Evolutionary conservation across 2,329 filamentous ascomycete genomes (phyloP).

Genomic region (Ophiostoma fasciatum): DNA sequence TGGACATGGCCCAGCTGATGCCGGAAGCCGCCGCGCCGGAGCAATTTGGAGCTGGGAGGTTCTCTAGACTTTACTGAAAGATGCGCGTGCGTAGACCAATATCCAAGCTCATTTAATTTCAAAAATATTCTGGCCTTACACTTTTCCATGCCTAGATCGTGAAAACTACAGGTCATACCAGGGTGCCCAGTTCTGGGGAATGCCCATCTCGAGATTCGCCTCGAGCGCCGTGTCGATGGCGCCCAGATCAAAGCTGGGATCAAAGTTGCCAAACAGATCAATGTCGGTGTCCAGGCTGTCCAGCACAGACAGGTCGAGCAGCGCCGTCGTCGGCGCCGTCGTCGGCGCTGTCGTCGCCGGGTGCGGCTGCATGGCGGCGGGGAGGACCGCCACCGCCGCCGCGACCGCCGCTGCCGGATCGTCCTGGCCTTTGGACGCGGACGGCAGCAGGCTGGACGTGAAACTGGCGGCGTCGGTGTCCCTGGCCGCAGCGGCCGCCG

Average conservation of each 20-base stretch:
- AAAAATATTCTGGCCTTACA: too few relatives aligned
- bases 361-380: not conserved
- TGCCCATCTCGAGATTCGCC: conserved; percentile 37
- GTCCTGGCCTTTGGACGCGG: too few relatives aligned
- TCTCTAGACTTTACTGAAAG: too few relatives aligned
- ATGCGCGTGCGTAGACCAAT: too few relatives aligned
- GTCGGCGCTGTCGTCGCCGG: not conserved
- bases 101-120: too few relatives aligned
- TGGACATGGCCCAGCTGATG: conserved; percentile 1
- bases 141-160: too few relatives aligned
- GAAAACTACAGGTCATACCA: too few relatives aligned
- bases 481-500: not conserved
- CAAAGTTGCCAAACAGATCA: conserved; percentile 41
- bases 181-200: conserved; percentile 37
- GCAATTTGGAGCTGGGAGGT: too few relatives aligned
- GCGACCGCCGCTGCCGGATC: too few relatives aligned
- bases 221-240: conserved; percentile 40
- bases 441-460: not conserved
- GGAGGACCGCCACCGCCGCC: too few relatives aligned
- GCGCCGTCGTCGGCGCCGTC: not conserved
- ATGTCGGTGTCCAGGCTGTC: conserved; percentile 28
- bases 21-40: too few relatives aligned
- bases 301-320: conserved; percentile 15
- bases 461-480: too few relatives aligned
- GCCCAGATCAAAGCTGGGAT: conserved; percentile 37